Conservation (phyloP, 257 asterid genomes). For the Solanum acaule region DNA sequence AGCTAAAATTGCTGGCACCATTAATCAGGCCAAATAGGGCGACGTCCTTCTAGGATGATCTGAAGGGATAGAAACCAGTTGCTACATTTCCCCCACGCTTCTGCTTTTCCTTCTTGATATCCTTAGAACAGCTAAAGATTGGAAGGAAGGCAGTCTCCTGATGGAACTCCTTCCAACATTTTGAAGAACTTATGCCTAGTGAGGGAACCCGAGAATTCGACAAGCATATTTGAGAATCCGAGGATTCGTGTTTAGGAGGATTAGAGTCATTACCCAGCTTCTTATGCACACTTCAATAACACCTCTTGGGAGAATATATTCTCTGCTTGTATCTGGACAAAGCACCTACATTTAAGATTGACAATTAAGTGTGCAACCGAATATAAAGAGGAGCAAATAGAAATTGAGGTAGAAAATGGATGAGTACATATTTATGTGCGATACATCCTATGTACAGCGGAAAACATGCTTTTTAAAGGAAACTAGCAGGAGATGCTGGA, state of each 20-base stretch:
- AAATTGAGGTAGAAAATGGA: not conserved
- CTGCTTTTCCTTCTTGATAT: slow-evolving; percentile 18
- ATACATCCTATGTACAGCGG: not conserved
- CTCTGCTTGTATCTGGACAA: not conserved
- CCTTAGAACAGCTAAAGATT: slow-evolving; percentile 16
- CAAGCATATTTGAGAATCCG: not conserved
- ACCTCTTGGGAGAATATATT: not conserved
- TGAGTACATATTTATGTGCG: not conserved
- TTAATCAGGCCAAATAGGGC: slow-evolving; percentile 22
- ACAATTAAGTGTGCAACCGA: not conserved
- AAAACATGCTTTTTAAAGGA: not conserved
- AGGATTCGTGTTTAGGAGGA: not conserved
- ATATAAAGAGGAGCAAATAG: not conserved
- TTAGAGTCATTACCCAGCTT: not conserved
- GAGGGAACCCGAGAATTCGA: not conserved
- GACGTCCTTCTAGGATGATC: slow-evolving; percentile 36
- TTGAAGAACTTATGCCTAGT: slow-evolving; percentile 23
- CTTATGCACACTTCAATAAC: not conserved
- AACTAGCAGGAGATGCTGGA: not conserved
- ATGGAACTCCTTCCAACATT: slow-evolving; percentile 22
- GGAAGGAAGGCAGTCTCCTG: slow-evolving; percentile 24
- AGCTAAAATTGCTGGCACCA: slow-evolving; percentile 45
- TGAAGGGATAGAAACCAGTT: slow-evolving; percentile 1
- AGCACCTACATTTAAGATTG: not conserved
- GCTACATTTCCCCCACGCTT: slow-evolving; percentile 11